Percentiles rank a stretch among this genome's conserved stretches.
phyloP scores from a whole-genome alignment of 2,329 filamentous ascomycete genomes.

The Penicillium sp. region DNA sequence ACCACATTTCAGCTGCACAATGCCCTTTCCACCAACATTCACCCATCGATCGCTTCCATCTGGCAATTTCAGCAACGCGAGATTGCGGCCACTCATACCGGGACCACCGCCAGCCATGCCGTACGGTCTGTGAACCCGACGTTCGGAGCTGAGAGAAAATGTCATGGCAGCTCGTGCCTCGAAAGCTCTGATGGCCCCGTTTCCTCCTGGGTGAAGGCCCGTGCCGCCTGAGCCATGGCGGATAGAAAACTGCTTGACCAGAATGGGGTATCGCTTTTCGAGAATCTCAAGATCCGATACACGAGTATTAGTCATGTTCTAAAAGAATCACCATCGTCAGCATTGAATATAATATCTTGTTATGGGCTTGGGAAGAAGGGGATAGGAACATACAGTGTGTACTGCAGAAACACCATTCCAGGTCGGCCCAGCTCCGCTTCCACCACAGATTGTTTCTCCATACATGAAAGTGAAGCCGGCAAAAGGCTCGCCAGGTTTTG shows the following conservation, averaged over 20 bases:
- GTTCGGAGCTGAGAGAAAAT: conserved; percentile 3
- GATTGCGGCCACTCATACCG: conserved; percentile 7
- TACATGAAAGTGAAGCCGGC: conserved; percentile 10
- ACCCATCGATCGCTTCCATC: conserved; percentile 6
- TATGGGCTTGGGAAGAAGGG: neutral
- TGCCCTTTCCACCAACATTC: conserved; percentile 8
- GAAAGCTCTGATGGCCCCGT: conserved; percentile 1
- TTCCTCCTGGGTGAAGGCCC: conserved; percentile 11
- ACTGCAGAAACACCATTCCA: conserved; percentile 6
- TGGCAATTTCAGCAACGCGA: conserved; percentile 1
- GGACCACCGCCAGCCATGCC: conserved; percentile 7
- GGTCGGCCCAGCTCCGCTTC: conserved; percentile 5
- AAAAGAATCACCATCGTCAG: conserved; percentile 20
- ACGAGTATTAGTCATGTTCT: conserved; percentile 38
- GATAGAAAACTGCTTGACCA: conserved; percentile 31
- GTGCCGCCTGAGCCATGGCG: conserved; percentile 21
- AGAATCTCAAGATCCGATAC: conserved; percentile 37
- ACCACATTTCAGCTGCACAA: neutral
- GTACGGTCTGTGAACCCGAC: conserved; percentile 6
- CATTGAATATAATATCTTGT: neutral
- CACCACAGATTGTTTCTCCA: conserved; percentile 4
- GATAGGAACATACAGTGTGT: conserved; percentile 16
- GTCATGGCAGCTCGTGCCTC: conserved; percentile 1
- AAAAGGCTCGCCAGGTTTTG: conserved; percentile 3
- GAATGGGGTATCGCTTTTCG: conserved; percentile 32